phyloP scores from a whole-genome alignment of 441 rosid genomes.

The Bruguiera hainesii region DNA sequence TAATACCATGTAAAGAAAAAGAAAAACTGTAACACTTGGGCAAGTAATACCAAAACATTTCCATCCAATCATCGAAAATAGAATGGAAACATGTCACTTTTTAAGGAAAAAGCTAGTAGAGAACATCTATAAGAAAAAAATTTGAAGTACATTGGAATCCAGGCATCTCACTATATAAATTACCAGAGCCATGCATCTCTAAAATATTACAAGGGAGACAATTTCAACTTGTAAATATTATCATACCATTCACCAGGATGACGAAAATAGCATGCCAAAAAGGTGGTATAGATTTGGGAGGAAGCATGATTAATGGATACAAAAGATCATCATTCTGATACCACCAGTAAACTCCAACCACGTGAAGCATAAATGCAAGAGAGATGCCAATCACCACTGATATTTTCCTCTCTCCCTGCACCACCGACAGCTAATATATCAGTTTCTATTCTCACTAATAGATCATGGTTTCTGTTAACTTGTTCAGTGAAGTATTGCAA shows the following conservation, averaged over 20 bases:
- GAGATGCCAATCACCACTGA: conserved; percentile 51
- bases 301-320: conserved; percentile 69
- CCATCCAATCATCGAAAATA: no score
- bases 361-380: conserved; percentile 50
- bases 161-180: no score
- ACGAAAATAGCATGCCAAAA: conserved; percentile 75
- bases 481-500: no score
- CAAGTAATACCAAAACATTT: conserved; percentile 5
- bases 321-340: conserved; percentile 59
- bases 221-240: conserved; percentile 12
- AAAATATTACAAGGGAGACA: background rate
- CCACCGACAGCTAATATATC: conserved; percentile 19
- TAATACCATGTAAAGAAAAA: background rate
- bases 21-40: background rate
- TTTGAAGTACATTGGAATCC: no score
- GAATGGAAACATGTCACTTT: no score
- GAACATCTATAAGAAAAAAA: no score
- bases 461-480: background rate
- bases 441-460: background rate
- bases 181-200: background rate
- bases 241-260: conserved; percentile 71
- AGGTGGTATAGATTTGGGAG: conserved; percentile 69
- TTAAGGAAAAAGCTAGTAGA: no score
- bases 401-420: conserved; percentile 77
- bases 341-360: conserved; percentile 76